Base-by-base conservation (phyloP, 1,139 yeast genomes). In the Kazachstania sp. region DNA sequence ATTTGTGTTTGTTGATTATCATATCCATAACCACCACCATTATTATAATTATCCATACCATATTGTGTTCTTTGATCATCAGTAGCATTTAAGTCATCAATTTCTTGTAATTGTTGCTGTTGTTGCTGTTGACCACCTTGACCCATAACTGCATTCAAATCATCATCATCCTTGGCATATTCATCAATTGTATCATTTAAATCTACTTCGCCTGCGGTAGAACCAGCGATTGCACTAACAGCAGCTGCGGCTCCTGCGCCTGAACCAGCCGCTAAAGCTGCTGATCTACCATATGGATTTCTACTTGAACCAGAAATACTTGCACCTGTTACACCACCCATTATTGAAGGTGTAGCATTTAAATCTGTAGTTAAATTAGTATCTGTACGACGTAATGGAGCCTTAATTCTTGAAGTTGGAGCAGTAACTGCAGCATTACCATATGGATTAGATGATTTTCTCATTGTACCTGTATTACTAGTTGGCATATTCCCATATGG, bases 131-230 rank as follows among this genome's bases (percentile, higher is more conserved):
- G 53, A 23, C 45, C 45, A 18, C 49, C 50, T 38, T 50, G 45
- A 29, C 29, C 23, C 29, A 45, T 28, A 32, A 45, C 50, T 3
- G 41, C 43, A 19, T 42, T 42, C 8, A 40, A 39, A 37, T 51
- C 51, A 34, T 50, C 51, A 8, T 41, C 47, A 28, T 31, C n/a
- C n/a, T n/a, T 44, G 35, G 36, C 34, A 15, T 40, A 42, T 23
- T 52, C 55, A 29, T 52, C 51, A 19, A 50, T 45, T 8, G 54
- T 45, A 15, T 54, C 60, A 47, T 61, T 62, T 29, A 61, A 51
- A 46, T 64, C 67, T 8, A 45, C 11, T 4, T 29, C 39, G 19
- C 12, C 23, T 19, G 29, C 28, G 12, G 28, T 4, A 23, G 4
- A 7, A 23, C 28, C 28, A 23, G n/a, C 37, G 18, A n/a, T 34